A percentile compares a stretch with the other conserved stretches of the same genome.
phyloP scores from a whole-genome alignment of 805 yeast species.

The Komagataella pastoris region DNA sequence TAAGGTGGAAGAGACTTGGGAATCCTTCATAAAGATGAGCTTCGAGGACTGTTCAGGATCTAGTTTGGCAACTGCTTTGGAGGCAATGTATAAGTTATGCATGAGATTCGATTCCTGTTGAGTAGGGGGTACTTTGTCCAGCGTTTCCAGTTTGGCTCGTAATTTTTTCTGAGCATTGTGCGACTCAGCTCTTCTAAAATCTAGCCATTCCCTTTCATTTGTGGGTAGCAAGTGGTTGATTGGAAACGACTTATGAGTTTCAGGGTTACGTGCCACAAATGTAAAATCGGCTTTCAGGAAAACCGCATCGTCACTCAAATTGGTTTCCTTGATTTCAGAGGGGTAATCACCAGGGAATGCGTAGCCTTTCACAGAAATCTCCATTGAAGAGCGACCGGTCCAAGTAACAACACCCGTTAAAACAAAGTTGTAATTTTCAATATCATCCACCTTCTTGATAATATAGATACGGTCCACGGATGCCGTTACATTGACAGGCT shows the following conservation, averaged over 20 bases:
- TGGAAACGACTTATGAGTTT: slow-evolving; percentile 81
- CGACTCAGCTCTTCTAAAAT: slow-evolving; percentile 79
- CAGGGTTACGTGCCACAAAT: slow-evolving; percentile 90
- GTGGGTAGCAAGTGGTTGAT: slow-evolving; percentile 71
- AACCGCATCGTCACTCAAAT: slow-evolving; percentile 51
- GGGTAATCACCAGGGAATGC: slow-evolving; percentile 51
- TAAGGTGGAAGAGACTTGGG: slow-evolving; percentile 59
- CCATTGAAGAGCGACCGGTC: slow-evolving; percentile 95
- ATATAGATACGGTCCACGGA: slow-evolving; percentile 85
- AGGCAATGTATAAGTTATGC: slow-evolving; percentile 61
- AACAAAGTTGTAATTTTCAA: slow-evolving; percentile 60
- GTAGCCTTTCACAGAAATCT: slow-evolving; percentile 81
- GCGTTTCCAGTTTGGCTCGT: slow-evolving; percentile 50
- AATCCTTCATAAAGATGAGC: slow-evolving; percentile 55
- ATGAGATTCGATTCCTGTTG: slow-evolving; percentile 61
- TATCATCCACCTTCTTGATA: slow-evolving; percentile 72
- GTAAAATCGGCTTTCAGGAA: slow-evolving; percentile 87
- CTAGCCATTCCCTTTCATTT: slow-evolving; percentile 65
- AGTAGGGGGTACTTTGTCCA: slow-evolving; percentile 62
- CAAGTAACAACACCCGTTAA: slow-evolving; percentile 87
- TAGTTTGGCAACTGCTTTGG: slow-evolving; percentile 17
- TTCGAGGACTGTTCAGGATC: slow-evolving; percentile 29
- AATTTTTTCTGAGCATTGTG: slow-evolving; percentile 79
- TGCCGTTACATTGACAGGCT: slow-evolving; percentile 92
- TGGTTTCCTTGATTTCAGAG: slow-evolving; percentile 34